phyloP scores from a whole-genome alignment of 768 basidiomycete species.

The Dentipellis sp. region DNA sequence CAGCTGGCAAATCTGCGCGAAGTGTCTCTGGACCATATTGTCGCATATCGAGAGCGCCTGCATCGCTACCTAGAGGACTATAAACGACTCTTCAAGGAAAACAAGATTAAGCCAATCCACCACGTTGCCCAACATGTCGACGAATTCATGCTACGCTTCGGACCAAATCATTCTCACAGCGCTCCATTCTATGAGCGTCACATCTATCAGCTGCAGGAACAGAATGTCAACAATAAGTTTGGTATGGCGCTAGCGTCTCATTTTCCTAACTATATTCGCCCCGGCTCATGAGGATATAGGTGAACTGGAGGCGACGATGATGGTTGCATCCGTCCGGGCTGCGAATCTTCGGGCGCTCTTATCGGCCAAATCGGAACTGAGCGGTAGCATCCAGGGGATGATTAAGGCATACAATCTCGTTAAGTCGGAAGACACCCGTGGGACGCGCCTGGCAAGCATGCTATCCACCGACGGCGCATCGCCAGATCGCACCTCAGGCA shows the following conservation, averaged over 20 bases:
- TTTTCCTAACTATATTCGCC: neutral
- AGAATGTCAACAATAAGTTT: constrained; percentile 15
- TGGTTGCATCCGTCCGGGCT: neutral
- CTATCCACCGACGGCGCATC: neutral
- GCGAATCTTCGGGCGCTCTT: too few species aligned
- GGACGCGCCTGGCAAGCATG: neutral
- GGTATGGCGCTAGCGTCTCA: constrained; percentile 5
- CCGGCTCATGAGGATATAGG: too few species aligned
- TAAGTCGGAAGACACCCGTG: neutral
- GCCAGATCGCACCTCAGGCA: neutral
- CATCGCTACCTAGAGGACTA: constrained; percentile 15
- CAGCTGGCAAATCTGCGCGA: constrained; percentile 13
- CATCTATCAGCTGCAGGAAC: constrained; percentile 13
- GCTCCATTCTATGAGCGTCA: constrained; percentile 10
- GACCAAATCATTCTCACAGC: constrained; percentile 18
- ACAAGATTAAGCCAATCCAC: constrained; percentile 20
- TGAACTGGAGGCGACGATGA: constrained; percentile 5
- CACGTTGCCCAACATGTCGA: constrained; percentile 25
- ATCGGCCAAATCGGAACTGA: too few species aligned
- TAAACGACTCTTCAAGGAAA: constrained; percentile 16
- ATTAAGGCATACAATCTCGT: neutral
- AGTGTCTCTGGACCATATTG: constrained; percentile 5
- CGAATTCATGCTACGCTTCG: constrained; percentile 18
- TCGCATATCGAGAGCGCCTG: constrained; percentile 3
- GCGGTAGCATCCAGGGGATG: constrained; percentile 1